Conservation (phyloP, 306 rosid species). For the Canavalia gladiata region DNA sequence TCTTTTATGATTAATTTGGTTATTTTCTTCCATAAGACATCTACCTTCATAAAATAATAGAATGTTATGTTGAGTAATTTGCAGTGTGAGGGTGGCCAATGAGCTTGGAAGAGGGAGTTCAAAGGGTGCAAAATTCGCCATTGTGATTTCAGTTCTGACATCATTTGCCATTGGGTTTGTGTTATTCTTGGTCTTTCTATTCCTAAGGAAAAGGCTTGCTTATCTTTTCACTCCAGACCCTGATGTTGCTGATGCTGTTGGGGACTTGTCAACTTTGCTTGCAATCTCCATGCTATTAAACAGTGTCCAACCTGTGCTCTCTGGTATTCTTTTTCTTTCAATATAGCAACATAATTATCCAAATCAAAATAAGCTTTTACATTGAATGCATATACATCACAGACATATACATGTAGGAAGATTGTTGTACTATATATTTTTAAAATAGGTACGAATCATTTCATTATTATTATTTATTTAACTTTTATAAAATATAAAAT, state of each 20-base stretch:
- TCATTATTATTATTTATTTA: no score
- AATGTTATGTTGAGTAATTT: neutral
- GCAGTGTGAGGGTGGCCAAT: constrained; percentile 60
- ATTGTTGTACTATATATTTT: no score
- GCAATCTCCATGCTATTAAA: constrained; percentile 58
- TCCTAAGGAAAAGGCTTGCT: constrained; percentile 48
- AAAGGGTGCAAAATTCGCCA: constrained; percentile 55
- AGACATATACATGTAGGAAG: no score
- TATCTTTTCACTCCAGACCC: constrained; percentile 51
- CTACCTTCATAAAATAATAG: no score
- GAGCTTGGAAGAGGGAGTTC: constrained; percentile 64
- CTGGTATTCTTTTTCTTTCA: constrained; percentile 44
- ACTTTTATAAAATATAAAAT: no score
- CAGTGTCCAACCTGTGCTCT: constrained; percentile 62
- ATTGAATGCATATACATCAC: no score
- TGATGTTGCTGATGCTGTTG: constrained; percentile 52
- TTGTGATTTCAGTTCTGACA: constrained; percentile 38
- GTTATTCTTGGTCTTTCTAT: constrained; percentile 46
- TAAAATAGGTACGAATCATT: no score
- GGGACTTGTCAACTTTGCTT: constrained; percentile 53
- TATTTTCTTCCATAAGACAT: no score
- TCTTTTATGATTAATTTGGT: no score
- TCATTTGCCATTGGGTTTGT: constrained; percentile 51
- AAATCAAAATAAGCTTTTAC: no score
- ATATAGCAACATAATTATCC: no score